Evolutionary conservation across 2,329 filamentous ascomycete species (phyloP).

Genomic region (Claviceps arundinis): DNA sequence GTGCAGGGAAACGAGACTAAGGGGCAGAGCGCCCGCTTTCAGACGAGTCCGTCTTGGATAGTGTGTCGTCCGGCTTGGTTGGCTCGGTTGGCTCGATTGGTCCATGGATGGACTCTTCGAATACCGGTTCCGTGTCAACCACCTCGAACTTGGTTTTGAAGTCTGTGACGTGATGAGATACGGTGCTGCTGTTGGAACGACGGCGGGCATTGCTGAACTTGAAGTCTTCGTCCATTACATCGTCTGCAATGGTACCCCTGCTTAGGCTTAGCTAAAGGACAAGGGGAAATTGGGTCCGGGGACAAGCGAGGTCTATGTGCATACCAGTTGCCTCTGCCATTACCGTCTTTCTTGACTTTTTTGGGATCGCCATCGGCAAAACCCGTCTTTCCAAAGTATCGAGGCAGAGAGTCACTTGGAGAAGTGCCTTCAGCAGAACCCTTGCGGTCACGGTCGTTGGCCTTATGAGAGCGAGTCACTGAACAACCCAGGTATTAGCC

Average conservation of each 20-base stretch:
- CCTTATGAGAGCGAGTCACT: slow-evolving; percentile 98
- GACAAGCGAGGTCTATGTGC: slow-evolving; percentile 18
- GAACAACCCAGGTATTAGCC: background rate
- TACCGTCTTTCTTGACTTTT: slow-evolving; percentile 94
- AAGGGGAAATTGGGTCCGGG: background rate
- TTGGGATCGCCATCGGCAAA: slow-evolving; percentile 71
- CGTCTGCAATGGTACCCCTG: slow-evolving; percentile 76
- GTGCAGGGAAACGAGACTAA: slow-evolving; percentile 15
- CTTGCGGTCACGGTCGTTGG: slow-evolving; percentile 83
- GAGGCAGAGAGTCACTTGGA: slow-evolving; percentile 63
- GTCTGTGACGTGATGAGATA: slow-evolving; percentile 55
- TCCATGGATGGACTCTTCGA: slow-evolving; percentile 76
- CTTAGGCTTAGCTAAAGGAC: background rate
- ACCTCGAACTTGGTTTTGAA: slow-evolving; percentile 97
- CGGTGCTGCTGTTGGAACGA: slow-evolving; percentile 78
- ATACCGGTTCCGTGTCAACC: slow-evolving; percentile 78
- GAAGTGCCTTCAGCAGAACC: slow-evolving; percentile 62
- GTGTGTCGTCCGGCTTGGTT: slow-evolving; percentile 36
- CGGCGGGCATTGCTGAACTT: slow-evolving; percentile 76
- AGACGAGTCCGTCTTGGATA: slow-evolving; percentile 43
- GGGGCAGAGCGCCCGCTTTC: slow-evolving; percentile 44
- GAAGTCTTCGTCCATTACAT: slow-evolving; percentile 73
- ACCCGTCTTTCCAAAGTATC: slow-evolving; percentile 85
- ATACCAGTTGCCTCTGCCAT: slow-evolving; percentile 89
- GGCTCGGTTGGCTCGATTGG: slow-evolving; percentile 27